These are phyloP conservation scores for Olyra latifolia DNA, from an alignment of 176 grass and related monocot species.

Conservation along the genomic window DNA sequence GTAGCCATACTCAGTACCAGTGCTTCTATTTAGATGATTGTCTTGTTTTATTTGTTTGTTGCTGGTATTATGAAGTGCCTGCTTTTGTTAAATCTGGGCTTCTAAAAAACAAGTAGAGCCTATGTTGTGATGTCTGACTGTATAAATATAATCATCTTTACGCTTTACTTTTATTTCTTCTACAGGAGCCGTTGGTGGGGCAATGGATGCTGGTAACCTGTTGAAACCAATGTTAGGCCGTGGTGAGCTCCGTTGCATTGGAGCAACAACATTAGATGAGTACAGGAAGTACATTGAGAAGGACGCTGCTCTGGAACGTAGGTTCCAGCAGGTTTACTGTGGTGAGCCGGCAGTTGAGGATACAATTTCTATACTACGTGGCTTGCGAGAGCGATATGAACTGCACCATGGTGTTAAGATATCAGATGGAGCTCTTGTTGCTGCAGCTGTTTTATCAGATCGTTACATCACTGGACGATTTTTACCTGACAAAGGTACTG, in stretches of 20 bases:
- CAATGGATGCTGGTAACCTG: slow-evolving; percentile 92
- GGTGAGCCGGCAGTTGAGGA: slow-evolving; percentile 87
- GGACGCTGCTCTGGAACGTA: slow-evolving; percentile 89
- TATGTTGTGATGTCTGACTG: neutral
- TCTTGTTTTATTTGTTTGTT: neutral
- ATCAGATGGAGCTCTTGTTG: slow-evolving; percentile 91
- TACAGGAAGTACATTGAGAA: slow-evolving; percentile 98
- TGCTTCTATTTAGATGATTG: neutral
- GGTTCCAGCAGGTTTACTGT: slow-evolving; percentile 96
- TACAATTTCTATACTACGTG: slow-evolving; percentile 77
- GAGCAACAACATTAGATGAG: slow-evolving; percentile 93
- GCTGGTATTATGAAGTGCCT: neutral
- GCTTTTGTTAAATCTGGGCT: neutral
- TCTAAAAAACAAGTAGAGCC: neutral
- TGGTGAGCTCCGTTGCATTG: slow-evolving; percentile 89
- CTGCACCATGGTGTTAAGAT: slow-evolving; percentile 95
- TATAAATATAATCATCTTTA: neutral
- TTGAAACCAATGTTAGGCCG: slow-evolving; percentile 94
- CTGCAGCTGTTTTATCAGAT: slow-evolving; percentile 79
- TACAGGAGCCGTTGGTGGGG: slow-evolving; percentile 75
- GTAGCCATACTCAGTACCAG: neutral
- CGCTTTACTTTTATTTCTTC: neutral
- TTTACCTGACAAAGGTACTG: slow-evolving; percentile 95
- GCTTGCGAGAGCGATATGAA: slow-evolving; percentile 81
- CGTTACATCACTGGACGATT: slow-evolving; percentile 93